Conservation (phyloP, 495 filamentous ascomycete genomes). For the Neurospora discreta region DNA sequence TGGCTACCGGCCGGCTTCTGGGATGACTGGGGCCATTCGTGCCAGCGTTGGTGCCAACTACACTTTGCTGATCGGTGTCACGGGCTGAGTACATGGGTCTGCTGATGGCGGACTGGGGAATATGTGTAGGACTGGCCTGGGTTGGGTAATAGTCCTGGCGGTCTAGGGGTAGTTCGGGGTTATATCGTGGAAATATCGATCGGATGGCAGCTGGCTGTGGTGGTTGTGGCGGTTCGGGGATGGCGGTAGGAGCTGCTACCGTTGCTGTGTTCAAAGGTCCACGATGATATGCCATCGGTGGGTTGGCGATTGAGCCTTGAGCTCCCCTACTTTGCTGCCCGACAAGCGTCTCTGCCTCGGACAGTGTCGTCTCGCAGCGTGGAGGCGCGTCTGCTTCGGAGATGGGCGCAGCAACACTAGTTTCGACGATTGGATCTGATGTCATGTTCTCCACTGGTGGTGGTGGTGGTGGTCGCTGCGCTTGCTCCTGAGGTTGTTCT, state of each 20-base stretch:
- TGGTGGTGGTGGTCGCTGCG: constrained; percentile 3
- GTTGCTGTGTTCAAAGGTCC: constrained; percentile 6
- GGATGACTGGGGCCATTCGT: not conserved
- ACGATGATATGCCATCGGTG: constrained; percentile 24
- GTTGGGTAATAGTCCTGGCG: constrained; percentile 61
- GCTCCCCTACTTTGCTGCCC: constrained; percentile 35
- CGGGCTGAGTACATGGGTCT: constrained; percentile 43
- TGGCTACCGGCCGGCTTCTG: constrained; percentile 1
- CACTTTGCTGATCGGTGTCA: constrained; percentile 12
- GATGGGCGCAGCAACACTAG: constrained; percentile 14
- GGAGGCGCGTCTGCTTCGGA: constrained; percentile 27
- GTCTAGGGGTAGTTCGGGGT: constrained; percentile 55
- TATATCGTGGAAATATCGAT: constrained; percentile 72
- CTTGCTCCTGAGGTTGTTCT: constrained; percentile 3
- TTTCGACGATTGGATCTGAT: constrained; percentile 16
- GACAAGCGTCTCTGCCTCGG: constrained; percentile 38
- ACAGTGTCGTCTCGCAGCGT: constrained; percentile 37
- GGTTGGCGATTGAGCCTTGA: constrained; percentile 37
- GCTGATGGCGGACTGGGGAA: constrained; percentile 46
- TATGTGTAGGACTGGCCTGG: constrained; percentile 39
- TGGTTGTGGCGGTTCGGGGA: not conserved
- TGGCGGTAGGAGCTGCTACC: constrained; percentile 12
- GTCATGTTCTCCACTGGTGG: constrained; percentile 6
- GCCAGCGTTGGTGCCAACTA: constrained; percentile 9
- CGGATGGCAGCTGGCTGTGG: constrained; percentile 27